phyloP scores from a whole-genome alignment of 2,329 filamentous ascomycete genomes.

The Lachnellula occidentalis region DNA sequence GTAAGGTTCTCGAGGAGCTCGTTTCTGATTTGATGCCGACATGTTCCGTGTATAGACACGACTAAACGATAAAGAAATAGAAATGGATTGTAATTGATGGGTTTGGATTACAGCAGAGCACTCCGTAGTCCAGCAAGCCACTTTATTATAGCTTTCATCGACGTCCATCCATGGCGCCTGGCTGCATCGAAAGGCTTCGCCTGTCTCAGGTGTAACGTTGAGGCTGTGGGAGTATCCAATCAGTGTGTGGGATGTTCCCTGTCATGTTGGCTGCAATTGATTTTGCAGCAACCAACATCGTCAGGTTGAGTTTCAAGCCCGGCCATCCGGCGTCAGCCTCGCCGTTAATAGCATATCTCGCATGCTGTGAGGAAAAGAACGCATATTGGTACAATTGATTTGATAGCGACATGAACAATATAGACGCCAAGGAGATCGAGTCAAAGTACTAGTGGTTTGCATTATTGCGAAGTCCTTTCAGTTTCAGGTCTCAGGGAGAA shows the following conservation, averaged over 20 bases:
- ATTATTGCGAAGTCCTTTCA: too few species aligned
- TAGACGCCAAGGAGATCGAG: too few species aligned
- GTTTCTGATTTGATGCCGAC: not conserved
- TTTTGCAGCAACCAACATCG: not conserved
- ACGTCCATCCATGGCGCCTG: not conserved
- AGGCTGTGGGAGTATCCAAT: not conserved
- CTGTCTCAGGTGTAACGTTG: not conserved
- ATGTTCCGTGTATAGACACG: not conserved
- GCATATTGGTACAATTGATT: too few species aligned
- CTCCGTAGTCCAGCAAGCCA: not conserved
- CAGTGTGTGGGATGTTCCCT: too few species aligned
- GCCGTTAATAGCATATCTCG: not conserved
- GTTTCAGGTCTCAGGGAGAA: too few species aligned
- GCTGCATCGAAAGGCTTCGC: not conserved
- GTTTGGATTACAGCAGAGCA: not conserved
- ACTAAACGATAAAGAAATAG: not conserved
- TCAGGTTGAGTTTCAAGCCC: not conserved
- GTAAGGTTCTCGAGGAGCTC: not conserved
- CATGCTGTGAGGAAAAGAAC: not conserved
- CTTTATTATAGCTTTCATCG: not conserved
- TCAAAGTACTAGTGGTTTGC: too few species aligned
- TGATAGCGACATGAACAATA: too few species aligned
- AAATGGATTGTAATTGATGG: not conserved
- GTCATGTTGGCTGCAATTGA: not conserved
- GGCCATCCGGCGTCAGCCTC: not conserved